Base-by-base conservation (phyloP, 2,329 filamentous ascomycete genomes). In the Rutstroemia sp. region DNA sequence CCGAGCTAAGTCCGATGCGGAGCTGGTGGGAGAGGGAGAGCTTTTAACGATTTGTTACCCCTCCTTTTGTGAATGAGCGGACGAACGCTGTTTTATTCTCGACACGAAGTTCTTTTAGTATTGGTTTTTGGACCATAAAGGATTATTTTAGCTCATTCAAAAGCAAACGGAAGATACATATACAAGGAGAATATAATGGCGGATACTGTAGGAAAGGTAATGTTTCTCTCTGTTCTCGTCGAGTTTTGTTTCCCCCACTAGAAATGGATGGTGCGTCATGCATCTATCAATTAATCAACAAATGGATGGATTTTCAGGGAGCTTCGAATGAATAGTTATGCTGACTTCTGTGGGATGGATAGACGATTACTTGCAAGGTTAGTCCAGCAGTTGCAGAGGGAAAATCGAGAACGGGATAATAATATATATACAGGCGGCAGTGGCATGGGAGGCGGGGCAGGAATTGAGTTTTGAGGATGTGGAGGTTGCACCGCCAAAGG, bases 401-500 rank as follows among this genome's bases (percentile, higher is more conserved):
- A 8, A 5, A 12, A 23, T 5, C 27, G 8, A 3, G 27, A 30
- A 30, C 10, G 8, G 27, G 27, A 30, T 30, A 9, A 30, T 30
- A 30, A 30, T 7, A 30, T 3, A 30, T 10, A 9, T 10, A 62
- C 65, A 85, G 87, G 94, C 94, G 65, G 94, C 94, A 69, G 88
- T 99, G 62, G 94, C 94, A 72, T 99, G 94, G 94, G 92, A 92
- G 75, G 91, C 94, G 49, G 92, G 88, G 71, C 89, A 96, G 77
- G 86, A 90, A 65, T 82, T 99, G 63, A 84, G 79, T 67, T 81
- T 97, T 65, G 94, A 99, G 77, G 90, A 95, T 66, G 80, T 99
- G 68, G 92, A 97, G 77, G 94, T 99, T 63, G 83, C 80, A 53
- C 88, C 92, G 61, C 94, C 94, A 59, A 85, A 81, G 75, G 92